Evolutionary conservation across 257 asterid species (phyloP).

Genomic region (Solanum sejunctum): DNA sequence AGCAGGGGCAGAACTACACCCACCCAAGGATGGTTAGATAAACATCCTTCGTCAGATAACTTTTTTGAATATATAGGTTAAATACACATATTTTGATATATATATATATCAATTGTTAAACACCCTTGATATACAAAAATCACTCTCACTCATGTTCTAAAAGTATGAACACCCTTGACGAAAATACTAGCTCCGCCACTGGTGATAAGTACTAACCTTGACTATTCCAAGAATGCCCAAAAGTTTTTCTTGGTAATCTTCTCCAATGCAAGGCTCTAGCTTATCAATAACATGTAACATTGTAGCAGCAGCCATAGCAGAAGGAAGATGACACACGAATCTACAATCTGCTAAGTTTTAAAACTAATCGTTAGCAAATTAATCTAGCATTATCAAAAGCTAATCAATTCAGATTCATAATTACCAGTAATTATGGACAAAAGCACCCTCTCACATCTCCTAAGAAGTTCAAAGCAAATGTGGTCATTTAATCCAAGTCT

Average conservation of each 20-base stretch:
- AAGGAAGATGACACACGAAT: conserved; percentile 48
- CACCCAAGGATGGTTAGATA: too few relatives aligned
- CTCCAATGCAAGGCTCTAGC: conserved; percentile 37
- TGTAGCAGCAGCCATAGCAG: conserved; percentile 75
- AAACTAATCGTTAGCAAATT: not conserved
- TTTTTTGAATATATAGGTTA: too few relatives aligned
- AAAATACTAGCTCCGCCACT: too few relatives aligned
- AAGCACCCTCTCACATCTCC: conserved; percentile 41
- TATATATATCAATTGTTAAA: too few relatives aligned
- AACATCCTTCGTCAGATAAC: too few relatives aligned
- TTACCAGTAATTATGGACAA: conserved; percentile 36
- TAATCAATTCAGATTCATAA: not conserved
- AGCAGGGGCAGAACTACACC: not conserved
- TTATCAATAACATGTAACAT: conserved; percentile 52
- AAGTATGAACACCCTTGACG: too few relatives aligned
- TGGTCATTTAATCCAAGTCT: conserved; percentile 15
- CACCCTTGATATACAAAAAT: too few relatives aligned
- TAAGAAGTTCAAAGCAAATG: conserved; percentile 16
- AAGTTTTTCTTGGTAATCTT: conserved; percentile 39
- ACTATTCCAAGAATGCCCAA: conserved; percentile 50
- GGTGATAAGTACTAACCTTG: conserved; percentile 28
- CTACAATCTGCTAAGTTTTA: conserved; percentile 44
- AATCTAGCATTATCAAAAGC: not conserved
- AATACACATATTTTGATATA: too few relatives aligned
- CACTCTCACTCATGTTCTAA: too few relatives aligned